Evolutionary conservation across 148 eudicot genomes (phyloP).

Genomic region (Diospyros kaki): DNA sequence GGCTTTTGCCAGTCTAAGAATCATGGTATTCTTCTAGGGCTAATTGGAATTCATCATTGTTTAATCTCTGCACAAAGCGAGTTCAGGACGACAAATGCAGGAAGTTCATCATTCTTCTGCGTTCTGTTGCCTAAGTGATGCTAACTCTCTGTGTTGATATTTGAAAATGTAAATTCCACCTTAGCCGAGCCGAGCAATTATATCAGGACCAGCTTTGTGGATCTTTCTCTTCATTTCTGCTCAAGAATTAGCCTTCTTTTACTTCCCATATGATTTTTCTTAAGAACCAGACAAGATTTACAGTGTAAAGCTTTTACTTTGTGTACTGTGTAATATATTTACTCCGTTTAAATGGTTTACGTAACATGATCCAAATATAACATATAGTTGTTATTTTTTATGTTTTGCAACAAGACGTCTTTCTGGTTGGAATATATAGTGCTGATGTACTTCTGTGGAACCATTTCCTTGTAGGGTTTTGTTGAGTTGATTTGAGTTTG

Average conservation of each 20-base stretch:
- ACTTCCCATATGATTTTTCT: neutral
- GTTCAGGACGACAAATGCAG: neutral
- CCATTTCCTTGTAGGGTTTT: conserved; percentile 19
- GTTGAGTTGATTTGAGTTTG: conserved; percentile 13
- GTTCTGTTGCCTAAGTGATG: neutral
- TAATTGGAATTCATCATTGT: neutral
- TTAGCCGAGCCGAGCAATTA: neutral
- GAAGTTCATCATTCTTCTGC: neutral
- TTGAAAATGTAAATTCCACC: neutral
- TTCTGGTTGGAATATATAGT: neutral
- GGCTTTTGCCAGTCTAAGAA: neutral
- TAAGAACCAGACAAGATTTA: neutral
- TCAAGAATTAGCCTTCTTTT: neutral
- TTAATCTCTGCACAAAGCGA: neutral
- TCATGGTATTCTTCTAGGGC: too few species aligned
- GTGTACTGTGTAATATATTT: neutral
- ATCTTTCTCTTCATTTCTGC: neutral
- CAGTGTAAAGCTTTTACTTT: neutral
- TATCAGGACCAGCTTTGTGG: neutral
- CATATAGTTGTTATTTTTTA: neutral
- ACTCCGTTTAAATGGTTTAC: neutral
- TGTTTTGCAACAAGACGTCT: neutral
- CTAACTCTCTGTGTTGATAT: neutral
- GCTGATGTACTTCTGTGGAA: conserved; percentile 13
- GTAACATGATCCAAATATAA: neutral